Evolutionary conservation across 768 basidiomycete species (phyloP).

Genomic region (Boletus insuetus): DNA sequence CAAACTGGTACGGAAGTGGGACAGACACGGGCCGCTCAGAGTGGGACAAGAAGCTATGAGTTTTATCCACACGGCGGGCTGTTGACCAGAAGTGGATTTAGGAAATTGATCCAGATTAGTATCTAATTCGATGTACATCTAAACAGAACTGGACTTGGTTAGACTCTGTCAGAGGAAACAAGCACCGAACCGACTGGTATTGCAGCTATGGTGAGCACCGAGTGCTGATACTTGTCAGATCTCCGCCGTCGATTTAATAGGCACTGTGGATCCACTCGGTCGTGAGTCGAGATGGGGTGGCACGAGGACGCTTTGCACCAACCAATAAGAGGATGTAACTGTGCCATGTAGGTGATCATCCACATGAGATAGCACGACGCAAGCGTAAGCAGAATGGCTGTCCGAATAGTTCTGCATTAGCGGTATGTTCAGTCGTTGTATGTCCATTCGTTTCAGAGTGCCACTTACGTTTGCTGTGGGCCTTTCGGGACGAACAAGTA

Average conservation of each 20-base stretch:
- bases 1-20: neutral
- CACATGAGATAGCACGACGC: slow-evolving; percentile 92
- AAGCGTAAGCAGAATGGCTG: slow-evolving; percentile 73
- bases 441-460: neutral
- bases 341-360: slow-evolving; percentile 96
- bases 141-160: slow-evolving; percentile 9
- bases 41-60: neutral
- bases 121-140: slow-evolving; percentile 26
- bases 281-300: neutral
- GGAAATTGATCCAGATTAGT: slow-evolving; percentile 16
- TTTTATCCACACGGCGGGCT: neutral
- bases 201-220: slow-evolving; percentile 2
- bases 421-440: neutral
- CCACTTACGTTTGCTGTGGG: slow-evolving; percentile 80
- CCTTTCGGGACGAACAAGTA: slow-evolving; percentile 83
- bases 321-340: slow-evolving; percentile 90
- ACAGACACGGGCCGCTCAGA: neutral
- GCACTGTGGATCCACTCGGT: slow-evolving; percentile 8
- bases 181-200: slow-evolving; percentile 23
- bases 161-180: neutral
- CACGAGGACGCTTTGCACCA: slow-evolving; percentile 21
- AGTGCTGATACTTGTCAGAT: slow-evolving; percentile 10
- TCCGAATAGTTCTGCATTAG: slow-evolving; percentile 70
- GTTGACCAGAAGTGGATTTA: neutral
- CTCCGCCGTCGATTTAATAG: slow-evolving; percentile 16